phyloP scores from a whole-genome alignment of 306 rosid species.

The Quercus glauca region DNA sequence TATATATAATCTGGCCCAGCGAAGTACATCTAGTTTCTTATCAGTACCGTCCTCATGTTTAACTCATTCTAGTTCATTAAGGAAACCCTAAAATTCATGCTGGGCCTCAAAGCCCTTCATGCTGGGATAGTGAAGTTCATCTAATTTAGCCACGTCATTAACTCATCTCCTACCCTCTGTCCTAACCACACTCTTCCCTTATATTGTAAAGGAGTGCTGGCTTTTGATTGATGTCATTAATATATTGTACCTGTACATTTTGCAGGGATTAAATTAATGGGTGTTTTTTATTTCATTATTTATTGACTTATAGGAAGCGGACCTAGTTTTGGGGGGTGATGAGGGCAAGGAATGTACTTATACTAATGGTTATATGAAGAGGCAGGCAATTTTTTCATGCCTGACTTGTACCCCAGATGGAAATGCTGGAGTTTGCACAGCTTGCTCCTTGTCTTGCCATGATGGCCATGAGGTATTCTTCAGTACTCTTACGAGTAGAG shows the following conservation, averaged over 20 bases:
- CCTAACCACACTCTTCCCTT: neutral
- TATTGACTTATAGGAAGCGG: constrained; percentile 65
- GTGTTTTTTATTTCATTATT: neutral
- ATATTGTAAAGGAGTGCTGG: neutral
- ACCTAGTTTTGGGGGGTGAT: constrained; percentile 94
- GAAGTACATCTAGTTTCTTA: neutral
- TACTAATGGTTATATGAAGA: constrained; percentile 83
- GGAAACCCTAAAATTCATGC: neutral
- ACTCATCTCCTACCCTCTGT: neutral
- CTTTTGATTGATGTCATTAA: neutral
- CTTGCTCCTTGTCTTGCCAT: constrained; percentile 96
- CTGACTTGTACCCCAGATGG: constrained; percentile 94
- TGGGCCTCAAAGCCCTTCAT: neutral
- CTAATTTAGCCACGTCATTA: too few species aligned
- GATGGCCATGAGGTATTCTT: constrained; percentile 90
- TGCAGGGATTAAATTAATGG: neutral
- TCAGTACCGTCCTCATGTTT: neutral
- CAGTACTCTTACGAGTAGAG: neutral
- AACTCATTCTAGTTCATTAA: neutral
- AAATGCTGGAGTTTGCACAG: constrained; percentile 99
- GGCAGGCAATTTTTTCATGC: constrained; percentile 98
- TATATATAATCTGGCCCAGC: neutral
- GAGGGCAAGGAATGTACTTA: constrained; percentile 98
- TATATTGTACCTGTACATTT: neutral
- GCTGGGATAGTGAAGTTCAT: too few species aligned